Percentiles rank a stretch among this genome's conserved stretches.
Conservation (phyloP, 495 filamentous ascomycete genomes). For the Neurospora sublineolata region DNA sequence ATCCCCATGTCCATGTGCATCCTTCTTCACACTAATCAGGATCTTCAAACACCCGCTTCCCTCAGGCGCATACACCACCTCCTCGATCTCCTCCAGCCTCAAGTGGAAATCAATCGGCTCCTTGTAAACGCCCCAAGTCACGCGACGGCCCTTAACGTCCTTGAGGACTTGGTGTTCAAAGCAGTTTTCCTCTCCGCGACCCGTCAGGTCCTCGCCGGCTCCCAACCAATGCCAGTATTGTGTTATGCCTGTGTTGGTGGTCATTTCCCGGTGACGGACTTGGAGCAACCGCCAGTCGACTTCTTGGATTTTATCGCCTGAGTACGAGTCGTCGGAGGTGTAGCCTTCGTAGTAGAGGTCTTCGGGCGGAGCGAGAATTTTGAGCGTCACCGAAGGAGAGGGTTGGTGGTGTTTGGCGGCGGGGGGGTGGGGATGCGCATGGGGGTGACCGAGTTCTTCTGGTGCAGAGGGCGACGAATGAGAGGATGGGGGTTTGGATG, state of each 20-base stretch:
- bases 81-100: slow-evolving; percentile 22
- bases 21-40: slow-evolving; percentile 18
- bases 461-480: neutral
- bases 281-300: slow-evolving; percentile 37
- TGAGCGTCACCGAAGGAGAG: neutral
- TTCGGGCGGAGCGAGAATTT: slow-evolving; percentile 2
- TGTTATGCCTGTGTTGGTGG: slow-evolving; percentile 30
- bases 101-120: slow-evolving; percentile 36
- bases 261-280: slow-evolving; percentile 28
- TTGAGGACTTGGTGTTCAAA: slow-evolving; percentile 40
- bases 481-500: neutral
- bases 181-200: slow-evolving; percentile 16
- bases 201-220: neutral
- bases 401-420: neutral
- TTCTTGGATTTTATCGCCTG: slow-evolving; percentile 23
- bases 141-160: slow-evolving; percentile 20
- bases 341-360: slow-evolving; percentile 31
- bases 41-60: slow-evolving; percentile 18
- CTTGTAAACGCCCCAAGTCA: slow-evolving; percentile 35
- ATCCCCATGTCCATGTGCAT: slow-evolving; percentile 3
- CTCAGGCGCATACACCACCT: slow-evolving; percentile 23
- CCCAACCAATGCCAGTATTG: slow-evolving; percentile 39
- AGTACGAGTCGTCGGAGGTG: slow-evolving; percentile 33
- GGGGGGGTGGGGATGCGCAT: neutral
- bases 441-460: neutral